phyloP scores from a whole-genome alignment of 768 basidiomycete species.

The Tephrocybe sp. region DNA sequence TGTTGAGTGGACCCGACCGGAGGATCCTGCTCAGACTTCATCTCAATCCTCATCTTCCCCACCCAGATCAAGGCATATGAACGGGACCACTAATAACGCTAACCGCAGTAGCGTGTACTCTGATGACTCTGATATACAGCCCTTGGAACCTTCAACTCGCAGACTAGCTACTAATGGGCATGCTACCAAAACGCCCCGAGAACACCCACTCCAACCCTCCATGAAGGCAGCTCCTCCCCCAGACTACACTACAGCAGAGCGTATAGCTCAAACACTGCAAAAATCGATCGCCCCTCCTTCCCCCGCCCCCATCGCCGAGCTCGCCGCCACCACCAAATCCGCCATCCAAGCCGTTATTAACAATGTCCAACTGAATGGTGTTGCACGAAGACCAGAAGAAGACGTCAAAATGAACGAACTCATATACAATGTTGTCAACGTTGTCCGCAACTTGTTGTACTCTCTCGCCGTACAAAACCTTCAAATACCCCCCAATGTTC shows the following conservation, averaged over 20 bases:
- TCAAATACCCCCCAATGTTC: slow-evolving; percentile 56
- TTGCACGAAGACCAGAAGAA: slow-evolving; percentile 50
- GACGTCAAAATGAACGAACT: slow-evolving; percentile 59
- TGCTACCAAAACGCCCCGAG: slow-evolving; percentile 9
- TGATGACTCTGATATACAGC: slow-evolving; percentile 75
- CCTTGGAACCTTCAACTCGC: slow-evolving; percentile 33
- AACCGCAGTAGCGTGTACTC: slow-evolving; percentile 67
- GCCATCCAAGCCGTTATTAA: slow-evolving; percentile 64
- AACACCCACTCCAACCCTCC: slow-evolving; percentile 11
- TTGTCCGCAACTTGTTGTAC: slow-evolving; percentile 79
- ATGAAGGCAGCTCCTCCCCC: slow-evolving; percentile 24
- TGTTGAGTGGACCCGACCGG: slow-evolving; percentile 69
- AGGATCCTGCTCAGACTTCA: slow-evolving; percentile 21
- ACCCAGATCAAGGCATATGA: slow-evolving; percentile 28
- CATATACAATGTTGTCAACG: slow-evolving; percentile 59
- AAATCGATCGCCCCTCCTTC: slow-evolving; percentile 54
- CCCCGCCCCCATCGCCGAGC: slow-evolving; percentile 56
- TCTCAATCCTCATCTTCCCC: slow-evolving; percentile 19
- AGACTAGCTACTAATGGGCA: slow-evolving; percentile 28
- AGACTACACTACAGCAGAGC: slow-evolving; percentile 64
- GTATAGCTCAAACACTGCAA: slow-evolving; percentile 64
- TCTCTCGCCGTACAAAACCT: slow-evolving; percentile 56
- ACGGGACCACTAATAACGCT: slow-evolving; percentile 32
- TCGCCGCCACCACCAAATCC: slow-evolving; percentile 55
- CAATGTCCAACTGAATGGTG: slow-evolving; percentile 48